These are phyloP conservation scores for Saussurea involucrata DNA, from an alignment of 129 eudicot genomes.

Conservation along the genomic window DNA sequence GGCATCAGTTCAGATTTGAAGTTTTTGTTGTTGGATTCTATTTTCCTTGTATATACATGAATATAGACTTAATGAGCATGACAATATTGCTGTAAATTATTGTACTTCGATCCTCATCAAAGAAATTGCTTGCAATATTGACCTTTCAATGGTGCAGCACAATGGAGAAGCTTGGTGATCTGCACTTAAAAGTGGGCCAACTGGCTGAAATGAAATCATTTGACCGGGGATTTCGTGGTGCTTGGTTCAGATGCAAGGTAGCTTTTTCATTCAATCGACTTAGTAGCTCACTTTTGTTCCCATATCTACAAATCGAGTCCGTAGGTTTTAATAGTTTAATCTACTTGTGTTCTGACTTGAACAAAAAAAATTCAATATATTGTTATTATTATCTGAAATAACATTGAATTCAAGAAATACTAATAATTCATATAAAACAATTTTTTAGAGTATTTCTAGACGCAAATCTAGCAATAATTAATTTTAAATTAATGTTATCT, in stretches of 20 bases:
- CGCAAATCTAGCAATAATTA: too few relatives aligned
- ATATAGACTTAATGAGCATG: not conserved
- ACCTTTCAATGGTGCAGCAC: slow-evolving; percentile 7
- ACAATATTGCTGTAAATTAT: not conserved
- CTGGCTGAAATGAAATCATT: slow-evolving; percentile 49
- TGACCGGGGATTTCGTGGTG: slow-evolving; percentile 43
- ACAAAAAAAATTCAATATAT: too few relatives aligned
- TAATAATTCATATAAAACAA: too few relatives aligned
- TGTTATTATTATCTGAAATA: too few relatives aligned
- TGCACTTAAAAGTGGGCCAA: slow-evolving; percentile 44
- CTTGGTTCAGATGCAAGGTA: slow-evolving; percentile 73
- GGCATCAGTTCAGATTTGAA: not conserved
- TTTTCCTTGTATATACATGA: not conserved
- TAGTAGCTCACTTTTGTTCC: not conserved
- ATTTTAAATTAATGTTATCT: too few relatives aligned
- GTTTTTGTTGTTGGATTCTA: not conserved
- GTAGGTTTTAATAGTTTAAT: not conserved
- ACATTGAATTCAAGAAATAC: too few relatives aligned
- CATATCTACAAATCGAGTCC: not conserved
- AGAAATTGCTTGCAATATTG: not conserved
- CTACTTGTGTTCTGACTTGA: not conserved
- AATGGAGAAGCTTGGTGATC: slow-evolving; percentile 25
- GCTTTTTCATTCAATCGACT: not conserved
- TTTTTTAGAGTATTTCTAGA: too few relatives aligned
- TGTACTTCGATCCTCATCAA: not conserved